Evolutionary conservation across 1,284 basidiomycete species (phyloP).

Genomic region (Pyrrhoderma noxium): DNA sequence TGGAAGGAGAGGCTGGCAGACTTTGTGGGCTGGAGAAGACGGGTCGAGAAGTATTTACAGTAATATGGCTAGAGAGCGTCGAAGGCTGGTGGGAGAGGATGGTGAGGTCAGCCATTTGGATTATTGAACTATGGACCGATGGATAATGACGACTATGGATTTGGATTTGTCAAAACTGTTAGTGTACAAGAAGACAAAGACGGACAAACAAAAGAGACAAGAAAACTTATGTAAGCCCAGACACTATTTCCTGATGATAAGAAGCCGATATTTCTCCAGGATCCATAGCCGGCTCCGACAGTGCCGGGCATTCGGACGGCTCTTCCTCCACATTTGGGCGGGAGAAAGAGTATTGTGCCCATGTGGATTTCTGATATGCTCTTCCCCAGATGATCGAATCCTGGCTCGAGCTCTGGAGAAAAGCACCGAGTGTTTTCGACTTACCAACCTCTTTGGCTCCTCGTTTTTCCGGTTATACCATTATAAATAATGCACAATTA

Average conservation of each 20-base stretch:
- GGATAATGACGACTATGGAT: too few relatives aligned
- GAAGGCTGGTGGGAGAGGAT: constrained; percentile 15
- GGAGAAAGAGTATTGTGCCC: too few relatives aligned
- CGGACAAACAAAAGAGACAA: background rate
- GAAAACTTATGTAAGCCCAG: background rate
- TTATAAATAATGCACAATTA: constrained; percentile 7
- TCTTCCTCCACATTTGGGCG: too few relatives aligned
- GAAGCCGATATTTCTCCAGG: background rate
- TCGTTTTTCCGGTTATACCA: constrained; percentile 5
- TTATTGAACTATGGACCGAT: too few relatives aligned
- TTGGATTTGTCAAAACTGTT: too few relatives aligned
- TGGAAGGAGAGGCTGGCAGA: background rate
- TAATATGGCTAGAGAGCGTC: background rate
- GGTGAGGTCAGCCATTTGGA: constrained; percentile 18
- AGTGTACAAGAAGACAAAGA: too few relatives aligned
- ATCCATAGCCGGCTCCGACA: too few relatives aligned
- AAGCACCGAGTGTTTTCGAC: background rate
- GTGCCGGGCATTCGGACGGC: too few relatives aligned
- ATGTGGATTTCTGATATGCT: background rate
- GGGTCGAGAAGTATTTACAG: background rate
- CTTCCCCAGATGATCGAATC: background rate
- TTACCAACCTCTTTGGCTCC: background rate
- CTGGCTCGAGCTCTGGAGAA: background rate
- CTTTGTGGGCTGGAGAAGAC: too few relatives aligned
- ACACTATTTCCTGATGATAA: background rate